Evolutionary conservation across 1,284 basidiomycete species (phyloP).

Genomic region (Pyrrhoderma noxium): DNA sequence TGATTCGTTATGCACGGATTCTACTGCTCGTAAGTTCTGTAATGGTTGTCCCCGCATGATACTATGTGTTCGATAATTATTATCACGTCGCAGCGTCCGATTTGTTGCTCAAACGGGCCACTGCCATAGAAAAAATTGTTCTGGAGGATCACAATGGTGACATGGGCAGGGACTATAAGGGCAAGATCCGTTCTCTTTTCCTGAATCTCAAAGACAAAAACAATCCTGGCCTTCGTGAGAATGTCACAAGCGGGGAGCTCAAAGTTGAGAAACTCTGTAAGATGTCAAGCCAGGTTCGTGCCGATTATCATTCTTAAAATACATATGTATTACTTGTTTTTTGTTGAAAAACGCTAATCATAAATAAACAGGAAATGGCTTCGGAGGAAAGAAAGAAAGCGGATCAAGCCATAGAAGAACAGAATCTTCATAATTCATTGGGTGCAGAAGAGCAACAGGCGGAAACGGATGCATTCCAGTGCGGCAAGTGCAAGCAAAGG

Average conservation of each 20-base stretch:
- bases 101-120: conserved; percentile 50
- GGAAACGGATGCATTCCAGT: conserved; percentile 98
- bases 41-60: background rate
- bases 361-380: conserved; percentile 78
- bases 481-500: conserved; percentile 81
- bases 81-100: conserved; percentile 45
- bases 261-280: conserved; percentile 61
- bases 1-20: conserved; percentile 82
- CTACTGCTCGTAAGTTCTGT: conserved; percentile 67
- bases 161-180: conserved; percentile 48
- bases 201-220: conserved; percentile 94
- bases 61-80: background rate
- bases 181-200: conserved; percentile 85
- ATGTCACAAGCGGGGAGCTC: conserved; percentile 79
- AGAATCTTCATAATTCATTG: conserved; percentile 89
- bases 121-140: conserved; percentile 54
- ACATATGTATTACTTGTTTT: background rate
- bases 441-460: conserved; percentile 87
- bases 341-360: background rate
- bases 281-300: conserved; percentile 74
- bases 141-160: conserved; percentile 40
- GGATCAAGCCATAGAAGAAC: conserved; percentile 75
- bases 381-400: conserved; percentile 84
- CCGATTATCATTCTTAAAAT: background rate
- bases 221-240: conserved; percentile 82